Percentiles rank a stretch among this genome's conserved stretches.
These are phyloP conservation scores for Sclerotinia trifoliorum DNA, from an alignment of 2,329 filamentous ascomycete species.

Conservation along the genomic window DNA sequence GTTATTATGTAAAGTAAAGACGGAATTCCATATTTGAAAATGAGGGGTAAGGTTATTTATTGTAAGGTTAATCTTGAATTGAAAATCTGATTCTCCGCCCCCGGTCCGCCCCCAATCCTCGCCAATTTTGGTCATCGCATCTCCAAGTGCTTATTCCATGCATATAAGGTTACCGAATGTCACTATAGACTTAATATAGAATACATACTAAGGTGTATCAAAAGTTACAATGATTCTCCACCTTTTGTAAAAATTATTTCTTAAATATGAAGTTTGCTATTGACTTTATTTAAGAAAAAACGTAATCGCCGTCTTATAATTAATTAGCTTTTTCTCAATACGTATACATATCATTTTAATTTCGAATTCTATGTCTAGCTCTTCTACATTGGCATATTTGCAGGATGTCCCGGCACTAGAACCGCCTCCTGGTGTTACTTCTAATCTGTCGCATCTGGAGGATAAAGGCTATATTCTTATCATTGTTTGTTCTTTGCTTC, in stretches of 20 bases:
- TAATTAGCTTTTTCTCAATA: no score
- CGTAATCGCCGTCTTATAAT: background rate
- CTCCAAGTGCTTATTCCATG: no score
- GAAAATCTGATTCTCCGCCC: no score
- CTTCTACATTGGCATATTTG: background rate
- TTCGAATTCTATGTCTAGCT: background rate
- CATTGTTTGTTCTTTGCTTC: background rate
- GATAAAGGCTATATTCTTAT: background rate
- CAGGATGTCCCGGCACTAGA: background rate
- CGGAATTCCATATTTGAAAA: no score
- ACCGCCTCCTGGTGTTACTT: background rate
- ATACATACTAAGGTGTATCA: background rate
- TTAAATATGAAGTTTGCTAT: background rate
- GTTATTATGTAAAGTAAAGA: no score
- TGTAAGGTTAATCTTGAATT: no score
- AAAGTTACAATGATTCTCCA: background rate
- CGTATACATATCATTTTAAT: background rate
- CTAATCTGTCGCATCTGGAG: background rate
- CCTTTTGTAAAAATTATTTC: background rate
- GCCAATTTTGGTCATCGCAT: no score
- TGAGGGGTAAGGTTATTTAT: no score
- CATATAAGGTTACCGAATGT: no score
- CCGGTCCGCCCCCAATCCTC: no score
- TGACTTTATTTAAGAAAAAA: background rate
- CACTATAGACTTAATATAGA: background rate